phyloP scores from a whole-genome alignment of 257 asterid species.

The Solanum boliviense region DNA sequence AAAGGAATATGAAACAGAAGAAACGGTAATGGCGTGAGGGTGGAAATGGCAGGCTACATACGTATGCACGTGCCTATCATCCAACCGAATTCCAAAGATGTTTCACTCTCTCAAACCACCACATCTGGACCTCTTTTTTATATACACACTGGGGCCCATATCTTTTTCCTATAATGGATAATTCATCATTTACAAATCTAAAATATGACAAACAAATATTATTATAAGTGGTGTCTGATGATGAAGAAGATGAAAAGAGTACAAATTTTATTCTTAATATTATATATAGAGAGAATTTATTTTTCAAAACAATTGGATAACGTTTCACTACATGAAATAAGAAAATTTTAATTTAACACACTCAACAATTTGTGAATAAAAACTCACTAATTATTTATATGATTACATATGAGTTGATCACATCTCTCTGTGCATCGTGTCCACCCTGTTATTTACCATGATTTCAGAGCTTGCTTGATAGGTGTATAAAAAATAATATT shows the following conservation, averaged over 20 bases:
- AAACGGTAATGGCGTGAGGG: constrained; percentile 28
- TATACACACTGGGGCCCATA: neutral
- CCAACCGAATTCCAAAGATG: constrained; percentile 8
- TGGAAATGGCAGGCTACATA: constrained; percentile 9
- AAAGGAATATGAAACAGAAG: neutral
- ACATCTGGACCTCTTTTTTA: constrained; percentile 7
- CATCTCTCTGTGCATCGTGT: neutral
- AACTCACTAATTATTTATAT: neutral
- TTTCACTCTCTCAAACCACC: neutral
- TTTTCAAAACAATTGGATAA: neutral
- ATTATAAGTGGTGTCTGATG: neutral
- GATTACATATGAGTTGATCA: neutral
- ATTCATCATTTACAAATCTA: neutral
- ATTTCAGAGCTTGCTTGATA: neutral
- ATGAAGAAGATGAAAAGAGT: neutral
- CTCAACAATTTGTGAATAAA: neutral
- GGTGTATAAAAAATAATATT: neutral
- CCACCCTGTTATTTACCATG: neutral
- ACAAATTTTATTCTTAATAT: too few species aligned
- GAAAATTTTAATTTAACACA: neutral
- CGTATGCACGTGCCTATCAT: constrained; percentile 8
- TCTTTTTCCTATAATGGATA: neutral
- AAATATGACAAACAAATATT: neutral
- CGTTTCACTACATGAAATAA: neutral
- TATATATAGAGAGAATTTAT: too few species aligned